Conservation (phyloP, 2,329 filamentous ascomycete genomes). For the Exophiala phaeomuriformis region DNA sequence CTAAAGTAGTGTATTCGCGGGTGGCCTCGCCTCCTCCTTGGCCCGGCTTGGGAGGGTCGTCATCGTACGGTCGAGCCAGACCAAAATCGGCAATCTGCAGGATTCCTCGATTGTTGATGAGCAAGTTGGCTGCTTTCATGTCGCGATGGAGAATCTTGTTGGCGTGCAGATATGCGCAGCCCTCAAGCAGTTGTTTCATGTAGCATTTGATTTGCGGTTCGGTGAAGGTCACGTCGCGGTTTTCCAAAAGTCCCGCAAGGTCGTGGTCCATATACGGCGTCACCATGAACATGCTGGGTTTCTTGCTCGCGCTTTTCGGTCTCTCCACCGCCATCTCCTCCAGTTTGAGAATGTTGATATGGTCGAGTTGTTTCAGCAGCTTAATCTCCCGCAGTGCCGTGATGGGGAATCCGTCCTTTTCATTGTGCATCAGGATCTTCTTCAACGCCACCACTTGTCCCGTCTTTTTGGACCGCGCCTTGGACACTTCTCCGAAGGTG, state of each 20-base stretch:
- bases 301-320: conserved; percentile 65
- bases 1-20: conserved; percentile 90
- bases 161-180: conserved; percentile 82
- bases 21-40: conserved; percentile 74
- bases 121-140: conserved; percentile 96
- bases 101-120: conserved; percentile 90
- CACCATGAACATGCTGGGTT: conserved; percentile 93
- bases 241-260: conserved; percentile 91
- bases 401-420: conserved; percentile 99
- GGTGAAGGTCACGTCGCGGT: conserved; percentile 79
- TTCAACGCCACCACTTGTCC: conserved; percentile 79
- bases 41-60: conserved; percentile 66
- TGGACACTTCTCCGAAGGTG: conserved; percentile 92
- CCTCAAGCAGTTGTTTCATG: conserved; percentile 84
- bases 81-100: conserved; percentile 97
- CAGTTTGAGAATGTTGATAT: conserved; percentile 76
- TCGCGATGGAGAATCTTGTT: conserved; percentile 87
- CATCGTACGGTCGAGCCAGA: conserved; percentile 86
- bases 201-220: conserved; percentile 97
- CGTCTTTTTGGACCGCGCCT: conserved; percentile 68
- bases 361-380: conserved; percentile 87
- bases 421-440: conserved; percentile 99
- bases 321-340: conserved; percentile 95
- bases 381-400: conserved; percentile 97
- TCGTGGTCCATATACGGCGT: conserved; percentile 99